Base-by-base conservation (phyloP, 176 grass and related monocot genomes). In the Cenchrus purpureus region DNA sequence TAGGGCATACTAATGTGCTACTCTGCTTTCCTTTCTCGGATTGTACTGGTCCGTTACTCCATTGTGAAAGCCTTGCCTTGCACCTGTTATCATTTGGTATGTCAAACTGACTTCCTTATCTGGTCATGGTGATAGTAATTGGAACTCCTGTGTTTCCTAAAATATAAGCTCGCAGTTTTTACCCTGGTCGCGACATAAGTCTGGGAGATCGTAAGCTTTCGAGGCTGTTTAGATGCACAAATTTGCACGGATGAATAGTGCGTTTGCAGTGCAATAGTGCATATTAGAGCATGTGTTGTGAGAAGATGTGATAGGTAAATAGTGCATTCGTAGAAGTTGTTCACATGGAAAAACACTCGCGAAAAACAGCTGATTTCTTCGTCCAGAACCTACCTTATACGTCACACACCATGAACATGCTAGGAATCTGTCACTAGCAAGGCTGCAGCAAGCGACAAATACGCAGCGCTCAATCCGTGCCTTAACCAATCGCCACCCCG, bases 401-500 rank as follows among this genome's bases (percentile, higher is more conserved):
- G 2, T 10, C 25, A 10, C 31, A 5, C 20, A 17, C 0, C 20
- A 49, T 42, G 71, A 64, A 42, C 45, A 52, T 32, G 46, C 81
- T 73, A 60, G 81, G 40, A 67, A 9, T 65, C 29, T 19, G 25
- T 8, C 77, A 65, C 62, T 25, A 31, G n/a, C 51, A 51, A 40
- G 4, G 40, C 10, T 44, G 48, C 32, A n/a, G 49, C 25, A 51
- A 51, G 56, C 51, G 25, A 79, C 43, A 51, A 44, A 44, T 49
- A 34, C 76, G 49, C 51, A 17, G 50, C 16, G 25, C 25, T 58
- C 6, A 45, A 28, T 2, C 55, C 6, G 57, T 15, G 16, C 43
- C 88, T 90, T 86, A 90, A 82, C 83, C 84, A 28, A 28, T 37
- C 0, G 7, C 72, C 83, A 25, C 80, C 67, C 48, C 66, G 25